These are phyloP conservation scores for Mycena amicta DNA, from an alignment of 768 basidiomycete species.

Conservation along the genomic window DNA sequence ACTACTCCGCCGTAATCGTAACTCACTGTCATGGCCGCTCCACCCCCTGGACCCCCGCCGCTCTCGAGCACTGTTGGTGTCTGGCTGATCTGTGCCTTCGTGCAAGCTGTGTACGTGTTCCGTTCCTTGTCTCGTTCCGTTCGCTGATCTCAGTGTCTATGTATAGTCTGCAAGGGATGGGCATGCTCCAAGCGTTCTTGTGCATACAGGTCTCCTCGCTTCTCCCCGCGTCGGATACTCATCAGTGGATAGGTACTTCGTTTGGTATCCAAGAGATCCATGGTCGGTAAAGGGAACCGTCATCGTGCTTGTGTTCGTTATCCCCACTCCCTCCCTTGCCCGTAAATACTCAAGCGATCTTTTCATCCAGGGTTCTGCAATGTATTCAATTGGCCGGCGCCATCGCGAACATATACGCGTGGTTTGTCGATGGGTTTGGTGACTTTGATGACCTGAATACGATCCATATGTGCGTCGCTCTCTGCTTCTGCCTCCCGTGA, in stretches of 20 bases:
- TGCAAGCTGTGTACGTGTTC: neutral
- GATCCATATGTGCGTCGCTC: neutral
- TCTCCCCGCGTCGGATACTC: neutral
- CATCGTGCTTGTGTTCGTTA: no score
- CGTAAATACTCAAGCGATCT: neutral
- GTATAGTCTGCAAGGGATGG: neutral
- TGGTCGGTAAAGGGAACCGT: no score
- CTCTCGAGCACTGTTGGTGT: neutral
- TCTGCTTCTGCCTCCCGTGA: neutral
- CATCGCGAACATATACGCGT: no score
- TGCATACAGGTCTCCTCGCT: neutral
- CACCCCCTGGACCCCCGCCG: no score
- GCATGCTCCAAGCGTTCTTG: no score
- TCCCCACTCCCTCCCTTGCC: no score
- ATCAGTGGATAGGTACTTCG: neutral
- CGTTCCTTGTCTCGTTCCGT: no score
- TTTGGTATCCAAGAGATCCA: neutral
- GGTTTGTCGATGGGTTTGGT: no score
- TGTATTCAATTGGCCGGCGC: no score
- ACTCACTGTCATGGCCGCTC: no score
- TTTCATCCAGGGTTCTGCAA: neutral
- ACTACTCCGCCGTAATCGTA: no score
- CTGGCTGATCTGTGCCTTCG: neutral
- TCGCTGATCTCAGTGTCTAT: neutral
- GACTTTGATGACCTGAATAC: no score